Evolutionary conservation across 2,329 filamentous ascomycete genomes (phyloP).

Genomic region (Colletotrichum spinosum): DNA sequence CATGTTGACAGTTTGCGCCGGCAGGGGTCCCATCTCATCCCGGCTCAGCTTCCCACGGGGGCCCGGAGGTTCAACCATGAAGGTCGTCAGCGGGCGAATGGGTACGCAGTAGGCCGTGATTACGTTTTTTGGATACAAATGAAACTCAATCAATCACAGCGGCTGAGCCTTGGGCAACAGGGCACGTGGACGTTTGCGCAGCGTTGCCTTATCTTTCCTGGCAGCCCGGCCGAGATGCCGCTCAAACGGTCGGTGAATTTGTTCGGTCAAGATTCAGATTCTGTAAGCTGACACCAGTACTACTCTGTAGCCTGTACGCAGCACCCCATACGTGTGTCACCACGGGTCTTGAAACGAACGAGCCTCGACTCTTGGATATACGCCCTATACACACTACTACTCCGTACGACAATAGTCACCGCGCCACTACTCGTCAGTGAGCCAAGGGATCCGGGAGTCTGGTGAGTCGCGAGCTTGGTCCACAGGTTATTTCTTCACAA

Average conservation of each 20-base stretch:
- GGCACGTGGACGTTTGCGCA: constrained; percentile 9
- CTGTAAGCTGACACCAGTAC: neutral
- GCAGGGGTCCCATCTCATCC: no score
- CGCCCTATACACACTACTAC: no score
- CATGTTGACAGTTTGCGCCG: no score
- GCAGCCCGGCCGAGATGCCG: neutral
- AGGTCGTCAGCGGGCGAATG: constrained; percentile 9
- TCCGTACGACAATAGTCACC: neutral
- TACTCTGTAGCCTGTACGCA: no score
- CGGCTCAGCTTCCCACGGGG: constrained; percentile 9
- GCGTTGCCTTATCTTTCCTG: neutral
- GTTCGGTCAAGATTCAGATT: constrained; percentile 3
- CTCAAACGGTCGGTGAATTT: constrained; percentile 11
- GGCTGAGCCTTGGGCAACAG: neutral
- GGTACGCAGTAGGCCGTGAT: neutral
- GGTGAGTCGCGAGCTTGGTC: constrained; percentile 26
- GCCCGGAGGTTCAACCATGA: neutral
- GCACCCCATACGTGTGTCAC: no score
- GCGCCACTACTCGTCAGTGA: neutral
- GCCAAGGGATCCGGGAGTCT: neutral
- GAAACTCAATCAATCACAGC: neutral
- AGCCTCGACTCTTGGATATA: no score
- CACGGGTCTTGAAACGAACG: no score
- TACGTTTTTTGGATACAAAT: constrained; percentile 9
- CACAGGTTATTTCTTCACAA: constrained; percentile 27